Base-by-base conservation (phyloP, 768 basidiomycete species). In the Guyanaporus albipodus region DNA sequence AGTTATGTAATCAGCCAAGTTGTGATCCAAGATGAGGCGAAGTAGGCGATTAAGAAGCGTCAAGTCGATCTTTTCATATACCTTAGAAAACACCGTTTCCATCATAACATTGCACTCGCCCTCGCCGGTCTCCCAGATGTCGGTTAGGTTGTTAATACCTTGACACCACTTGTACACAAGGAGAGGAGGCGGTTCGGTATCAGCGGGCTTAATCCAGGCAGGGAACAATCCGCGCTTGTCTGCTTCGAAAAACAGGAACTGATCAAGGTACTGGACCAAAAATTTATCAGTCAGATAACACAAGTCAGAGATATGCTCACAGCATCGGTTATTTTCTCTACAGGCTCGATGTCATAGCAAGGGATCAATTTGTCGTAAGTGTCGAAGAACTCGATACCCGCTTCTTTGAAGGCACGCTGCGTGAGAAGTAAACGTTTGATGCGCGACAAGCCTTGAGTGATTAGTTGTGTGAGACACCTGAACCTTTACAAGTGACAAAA, bases 81-180 rank as follows among this genome's bases (percentile, higher is more conserved):
- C 96, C 70, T 96, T 93, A 24, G 91, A 93, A 31, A 96, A 76
- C 6, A 95, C 91, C 0, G 96, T 99, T 73, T 99, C 96, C 94
- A 98, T 97, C 73, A 99, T 77, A 35, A 98, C 96, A 58, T 91
- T 88, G 69, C 93, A 97, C 71, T 98, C 95, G 53, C 96, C 96
- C 59, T 99, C 94, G 49, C 83, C 80, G 1, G 94, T 98, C 70
- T 98, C 96, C 96, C 96, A 99, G 32, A 99, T 83, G 49, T 99
- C 95, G 3, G 89, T 93, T 64, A 98, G 67, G 67, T 99, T 99
- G 72, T 98, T 98, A 76, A 98, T 94, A 33, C 96, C 96, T 71
- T 98, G 95, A 62, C 93, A 95, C 95, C 95, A 98, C 77, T 97
- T 98, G 74, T 97, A 98, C 26, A 97, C 94, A 26, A 98, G 82